Percentiles rank a stretch among this genome's conserved stretches.
phyloP scores from a whole-genome alignment of 2,329 filamentous ascomycete species.

The Penicillium sp. region DNA sequence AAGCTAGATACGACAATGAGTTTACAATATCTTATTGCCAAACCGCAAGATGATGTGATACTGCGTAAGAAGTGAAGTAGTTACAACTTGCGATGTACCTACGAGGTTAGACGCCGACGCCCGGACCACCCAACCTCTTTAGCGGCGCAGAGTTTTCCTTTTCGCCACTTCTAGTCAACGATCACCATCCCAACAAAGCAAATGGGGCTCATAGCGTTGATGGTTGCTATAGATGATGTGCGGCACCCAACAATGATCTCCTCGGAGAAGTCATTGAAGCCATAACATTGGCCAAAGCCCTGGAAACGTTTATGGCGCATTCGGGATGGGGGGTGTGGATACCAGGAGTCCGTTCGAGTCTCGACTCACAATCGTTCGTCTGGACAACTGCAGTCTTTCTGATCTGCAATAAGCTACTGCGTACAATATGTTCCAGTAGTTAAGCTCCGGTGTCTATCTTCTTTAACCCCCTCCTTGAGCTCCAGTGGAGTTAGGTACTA shows the following conservation, averaged over 20 bases:
- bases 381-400: constrained; percentile 3
- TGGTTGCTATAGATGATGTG: background rate
- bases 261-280: background rate
- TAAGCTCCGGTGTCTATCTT: constrained; percentile 12
- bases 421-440: no score
- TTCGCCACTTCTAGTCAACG: constrained; percentile 15
- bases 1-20: background rate
- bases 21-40: background rate
- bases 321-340: background rate
- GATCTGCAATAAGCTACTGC: constrained; percentile 4
- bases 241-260: background rate
- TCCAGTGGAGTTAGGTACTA: background rate
- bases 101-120: constrained; percentile 7
- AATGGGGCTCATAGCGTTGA: constrained; percentile 5
- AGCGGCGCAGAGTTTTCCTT: constrained; percentile 19
- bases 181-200: constrained; percentile 8
- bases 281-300: background rate
- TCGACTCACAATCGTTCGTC: constrained; percentile 11
- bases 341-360: constrained; percentile 2
- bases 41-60: no score
- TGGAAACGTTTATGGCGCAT: background rate
- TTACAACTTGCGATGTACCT: no score
- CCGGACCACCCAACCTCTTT: constrained; percentile 14
- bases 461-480: background rate
- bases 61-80: no score